A percentile compares a stretch with the other conserved stretches of the same genome.
Evolutionary conservation across 805 yeast species (phyloP).

Genomic region (Lachancea sp.): DNA sequence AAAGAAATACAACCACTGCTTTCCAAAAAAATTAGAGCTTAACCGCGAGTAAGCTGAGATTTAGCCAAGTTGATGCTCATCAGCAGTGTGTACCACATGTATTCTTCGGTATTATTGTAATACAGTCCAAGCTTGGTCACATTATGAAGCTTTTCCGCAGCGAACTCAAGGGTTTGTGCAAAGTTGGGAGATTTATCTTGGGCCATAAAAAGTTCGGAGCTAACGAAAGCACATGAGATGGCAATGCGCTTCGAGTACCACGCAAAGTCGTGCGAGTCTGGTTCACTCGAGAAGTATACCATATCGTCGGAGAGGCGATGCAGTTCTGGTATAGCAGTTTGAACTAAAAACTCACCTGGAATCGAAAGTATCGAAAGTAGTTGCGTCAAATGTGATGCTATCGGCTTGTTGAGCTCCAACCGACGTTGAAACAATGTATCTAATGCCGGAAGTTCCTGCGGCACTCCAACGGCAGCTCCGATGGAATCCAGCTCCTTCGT

Average conservation of each 20-base stretch:
- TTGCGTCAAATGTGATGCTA: conserved; percentile 32
- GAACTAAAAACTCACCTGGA: conserved; percentile 51
- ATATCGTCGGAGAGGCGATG: conserved; percentile 78
- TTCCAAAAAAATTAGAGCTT: too few relatives aligned
- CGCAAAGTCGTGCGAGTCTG: conserved; percentile 61
- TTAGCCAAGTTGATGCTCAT: conserved; percentile 58
- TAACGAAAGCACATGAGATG: conserved; percentile 62
- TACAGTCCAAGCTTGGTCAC: conserved; percentile 51
- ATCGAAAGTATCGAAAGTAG: conserved; percentile 51
- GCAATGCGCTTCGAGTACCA: conserved; percentile 89
- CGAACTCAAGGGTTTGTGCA: conserved; percentile 55
- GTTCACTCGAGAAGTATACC: conserved; percentile 73
- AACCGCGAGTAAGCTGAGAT: conserved; percentile 54
- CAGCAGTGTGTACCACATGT: conserved; percentile 63
- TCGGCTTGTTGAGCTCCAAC: conserved; percentile 39
- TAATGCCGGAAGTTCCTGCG: conserved; percentile 30
- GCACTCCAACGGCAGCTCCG: not conserved
- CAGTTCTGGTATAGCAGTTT: conserved; percentile 56
- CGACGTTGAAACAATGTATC: conserved; percentile 42
- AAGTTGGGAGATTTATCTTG: conserved; percentile 58
- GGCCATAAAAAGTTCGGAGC: conserved; percentile 73
- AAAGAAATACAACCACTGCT: too few relatives aligned
- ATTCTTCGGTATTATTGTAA: conserved; percentile 65
- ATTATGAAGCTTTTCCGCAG: conserved; percentile 49
- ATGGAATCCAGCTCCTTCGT: conserved; percentile 33